These are phyloP conservation scores for Didymella sp. DNA, from an alignment of 2,329 filamentous ascomycete genomes.

Conservation along the genomic window DNA sequence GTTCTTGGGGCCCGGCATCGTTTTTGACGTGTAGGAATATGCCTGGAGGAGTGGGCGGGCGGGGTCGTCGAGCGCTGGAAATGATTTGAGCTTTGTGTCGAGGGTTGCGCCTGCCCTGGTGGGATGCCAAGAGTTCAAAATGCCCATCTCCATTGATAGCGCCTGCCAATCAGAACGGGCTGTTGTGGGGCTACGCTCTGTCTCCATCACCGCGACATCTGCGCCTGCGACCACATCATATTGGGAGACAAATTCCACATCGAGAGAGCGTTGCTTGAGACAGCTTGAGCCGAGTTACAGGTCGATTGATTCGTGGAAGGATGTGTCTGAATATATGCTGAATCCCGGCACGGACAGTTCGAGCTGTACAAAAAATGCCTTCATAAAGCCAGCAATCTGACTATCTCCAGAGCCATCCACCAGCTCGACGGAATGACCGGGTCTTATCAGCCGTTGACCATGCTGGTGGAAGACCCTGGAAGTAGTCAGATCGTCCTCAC, in stretches of 20 bases:
- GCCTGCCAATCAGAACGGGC: constrained; percentile 7
- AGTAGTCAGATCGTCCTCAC: too few species aligned
- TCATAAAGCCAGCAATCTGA: background rate
- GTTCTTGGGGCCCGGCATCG: constrained; percentile 67
- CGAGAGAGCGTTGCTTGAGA: too few species aligned
- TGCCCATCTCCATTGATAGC: constrained; percentile 6
- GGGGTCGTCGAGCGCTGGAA: constrained; percentile 21
- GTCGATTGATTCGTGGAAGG: too few species aligned
- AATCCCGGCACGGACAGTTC: too few species aligned
- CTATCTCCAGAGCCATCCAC: background rate
- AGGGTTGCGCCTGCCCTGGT: constrained; percentile 23
- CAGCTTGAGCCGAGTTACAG: too few species aligned
- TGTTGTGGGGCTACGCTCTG: constrained; percentile 1
- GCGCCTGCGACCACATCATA: background rate
- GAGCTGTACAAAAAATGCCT: too few species aligned
- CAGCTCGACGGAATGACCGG: background rate
- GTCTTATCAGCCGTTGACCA: too few species aligned
- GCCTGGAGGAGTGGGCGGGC: constrained; percentile 31
- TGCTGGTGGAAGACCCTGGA: background rate
- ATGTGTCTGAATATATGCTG: too few species aligned
- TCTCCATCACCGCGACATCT: background rate
- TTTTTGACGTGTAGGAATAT: constrained; percentile 33
- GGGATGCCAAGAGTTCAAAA: constrained; percentile 23
- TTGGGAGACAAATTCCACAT: too few species aligned
- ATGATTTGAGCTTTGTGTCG: constrained; percentile 22